phyloP scores from a whole-genome alignment of 441 rosid species.

The Corymbia citriodora region DNA sequence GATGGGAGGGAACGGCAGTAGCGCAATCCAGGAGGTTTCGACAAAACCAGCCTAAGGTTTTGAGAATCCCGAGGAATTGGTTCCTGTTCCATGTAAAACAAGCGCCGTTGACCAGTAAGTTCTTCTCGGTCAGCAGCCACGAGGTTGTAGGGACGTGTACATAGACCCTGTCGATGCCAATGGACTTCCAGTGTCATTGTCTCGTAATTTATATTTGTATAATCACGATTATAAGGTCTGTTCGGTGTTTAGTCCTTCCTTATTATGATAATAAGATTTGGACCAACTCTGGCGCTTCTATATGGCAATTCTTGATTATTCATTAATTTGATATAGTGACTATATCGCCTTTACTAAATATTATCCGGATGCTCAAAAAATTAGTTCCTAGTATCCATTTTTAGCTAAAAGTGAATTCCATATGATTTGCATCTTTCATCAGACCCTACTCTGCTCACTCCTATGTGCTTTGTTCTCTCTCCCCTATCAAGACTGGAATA shows the following conservation, averaged over 20 bases:
- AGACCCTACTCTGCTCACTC: not conserved
- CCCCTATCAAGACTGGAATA: not conserved
- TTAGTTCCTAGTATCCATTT: not conserved
- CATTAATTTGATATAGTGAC: not conserved
- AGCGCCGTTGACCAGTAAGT: not conserved
- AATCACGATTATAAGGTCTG: not conserved
- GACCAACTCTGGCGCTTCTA: not conserved
- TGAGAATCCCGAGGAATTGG: not conserved
- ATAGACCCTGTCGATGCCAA: not conserved
- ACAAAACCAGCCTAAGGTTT: not conserved
- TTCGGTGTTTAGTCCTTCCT: not conserved
- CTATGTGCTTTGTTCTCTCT: not conserved
- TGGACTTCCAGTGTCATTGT: not conserved
- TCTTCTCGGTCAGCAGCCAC: not conserved
- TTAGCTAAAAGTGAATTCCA: not conserved
- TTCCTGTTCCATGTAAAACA: not conserved
- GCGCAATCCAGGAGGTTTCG: not conserved
- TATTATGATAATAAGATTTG: not conserved
- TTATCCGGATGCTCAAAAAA: not conserved
- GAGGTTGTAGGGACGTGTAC: not conserved
- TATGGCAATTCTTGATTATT: not conserved
- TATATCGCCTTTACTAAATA: not conserved
- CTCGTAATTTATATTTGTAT: not conserved
- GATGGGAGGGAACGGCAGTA: not conserved
- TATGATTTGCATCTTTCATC: not conserved